These are phyloP conservation scores for Pseudozyma sp. DNA, from an alignment of 1,284 basidiomycete genomes.

Conservation along the genomic window DNA sequence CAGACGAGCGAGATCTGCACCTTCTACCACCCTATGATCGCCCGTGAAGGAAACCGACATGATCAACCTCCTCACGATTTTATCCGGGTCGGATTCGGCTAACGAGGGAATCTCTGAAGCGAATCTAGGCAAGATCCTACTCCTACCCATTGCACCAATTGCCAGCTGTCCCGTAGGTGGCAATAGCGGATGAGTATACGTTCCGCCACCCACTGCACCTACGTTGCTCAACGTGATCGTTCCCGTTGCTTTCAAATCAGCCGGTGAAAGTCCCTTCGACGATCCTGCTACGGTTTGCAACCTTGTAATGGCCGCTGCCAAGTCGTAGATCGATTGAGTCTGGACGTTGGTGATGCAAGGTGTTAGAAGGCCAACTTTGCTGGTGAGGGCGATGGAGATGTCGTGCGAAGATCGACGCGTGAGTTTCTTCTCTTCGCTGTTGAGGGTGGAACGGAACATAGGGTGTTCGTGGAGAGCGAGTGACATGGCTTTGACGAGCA, in stretches of 20 bases:
- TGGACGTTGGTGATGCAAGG: constrained; percentile 81
- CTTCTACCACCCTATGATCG: constrained; percentile 91
- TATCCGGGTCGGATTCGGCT: constrained; percentile 22
- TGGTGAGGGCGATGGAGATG: constrained; percentile 78
- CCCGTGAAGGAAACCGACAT: constrained; percentile 71
- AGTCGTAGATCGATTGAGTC: constrained; percentile 75
- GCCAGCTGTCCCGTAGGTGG: constrained; percentile 89
- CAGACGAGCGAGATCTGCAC: constrained; percentile 89
- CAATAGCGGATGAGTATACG: constrained; percentile 72
- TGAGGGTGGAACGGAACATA: constrained; percentile 73
- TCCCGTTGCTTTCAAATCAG: constrained; percentile 65
- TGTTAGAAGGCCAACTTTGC: constrained; percentile 84
- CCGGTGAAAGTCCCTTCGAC: constrained; percentile 22
- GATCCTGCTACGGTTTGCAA: constrained; percentile 42
- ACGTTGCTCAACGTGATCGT: constrained; percentile 86
- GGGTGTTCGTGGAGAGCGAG: constrained; percentile 85
- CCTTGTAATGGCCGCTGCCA: constrained; percentile 69
- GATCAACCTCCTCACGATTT: constrained; percentile 46
- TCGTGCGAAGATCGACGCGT: constrained; percentile 46
- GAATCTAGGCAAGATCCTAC: constrained; percentile 49
- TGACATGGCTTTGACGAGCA: constrained; percentile 86
- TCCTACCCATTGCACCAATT: constrained; percentile 83
- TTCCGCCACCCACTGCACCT: constrained; percentile 59
- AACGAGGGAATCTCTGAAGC: constrained; percentile 45
- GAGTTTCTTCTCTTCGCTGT: constrained; percentile 29